Percentiles rank a stretch among this genome's conserved stretches.
Evolutionary conservation across 192 early-diverging fungal species (phyloP).

Genomic region (Oehlia diaphana): DNA sequence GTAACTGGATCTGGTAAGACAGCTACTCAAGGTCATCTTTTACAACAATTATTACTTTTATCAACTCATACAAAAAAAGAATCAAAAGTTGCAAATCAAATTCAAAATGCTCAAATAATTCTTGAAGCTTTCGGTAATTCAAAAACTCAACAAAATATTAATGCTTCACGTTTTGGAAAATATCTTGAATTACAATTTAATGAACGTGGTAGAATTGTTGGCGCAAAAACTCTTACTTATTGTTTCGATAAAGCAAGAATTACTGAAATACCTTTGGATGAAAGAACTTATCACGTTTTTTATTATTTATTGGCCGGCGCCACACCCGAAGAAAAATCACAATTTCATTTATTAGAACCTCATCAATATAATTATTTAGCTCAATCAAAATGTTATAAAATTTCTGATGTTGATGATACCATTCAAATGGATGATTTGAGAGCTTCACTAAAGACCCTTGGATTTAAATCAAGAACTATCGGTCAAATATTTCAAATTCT

Average conservation of each 20-base stretch:
- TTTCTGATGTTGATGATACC: conserved; percentile 46
- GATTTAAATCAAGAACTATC: conserved; percentile 66
- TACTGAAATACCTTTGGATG: conserved; percentile 55
- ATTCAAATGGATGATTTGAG: conserved; percentile 67
- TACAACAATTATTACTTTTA: conserved; percentile 72
- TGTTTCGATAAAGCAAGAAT: conserved; percentile 65
- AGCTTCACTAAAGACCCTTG: conserved; percentile 58
- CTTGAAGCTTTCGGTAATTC: conserved; percentile 81
- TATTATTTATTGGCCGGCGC: conserved; percentile 84
- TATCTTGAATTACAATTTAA: conserved; percentile 92
- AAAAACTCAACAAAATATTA: conserved; percentile 59
- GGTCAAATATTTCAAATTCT: conserved; percentile 80
- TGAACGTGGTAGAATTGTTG: conserved; percentile 78
- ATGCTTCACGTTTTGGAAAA: conserved; percentile 74
- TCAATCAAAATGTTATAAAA: conserved; percentile 37
- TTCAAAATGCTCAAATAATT: conserved; percentile 68
- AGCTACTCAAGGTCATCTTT: conserved; percentile 65
- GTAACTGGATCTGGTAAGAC: conserved; percentile 88
- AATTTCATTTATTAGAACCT: conserved; percentile 60
- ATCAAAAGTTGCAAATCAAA: conserved; percentile 66
- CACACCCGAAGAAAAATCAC: conserved; percentile 66
- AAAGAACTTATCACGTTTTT: conserved; percentile 75
- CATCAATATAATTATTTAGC: conserved; percentile 53
- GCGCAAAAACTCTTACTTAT: conserved; percentile 75
- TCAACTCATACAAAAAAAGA: conserved; percentile 77